phyloP scores from a whole-genome alignment of 306 rosid species.

The Gillenia trifoliata region DNA sequence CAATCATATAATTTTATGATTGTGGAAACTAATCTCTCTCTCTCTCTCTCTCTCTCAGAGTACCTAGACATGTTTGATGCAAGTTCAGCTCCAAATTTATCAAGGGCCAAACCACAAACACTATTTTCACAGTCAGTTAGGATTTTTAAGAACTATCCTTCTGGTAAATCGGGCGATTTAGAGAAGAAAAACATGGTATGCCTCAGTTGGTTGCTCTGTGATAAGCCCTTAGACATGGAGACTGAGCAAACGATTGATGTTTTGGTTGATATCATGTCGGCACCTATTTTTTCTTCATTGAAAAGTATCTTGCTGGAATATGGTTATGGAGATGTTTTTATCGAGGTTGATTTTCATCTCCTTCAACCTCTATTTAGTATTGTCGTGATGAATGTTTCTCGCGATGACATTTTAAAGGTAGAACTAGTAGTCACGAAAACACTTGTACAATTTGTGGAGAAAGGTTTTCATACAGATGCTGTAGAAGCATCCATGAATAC shows the following conservation, averaged over 20 bases:
- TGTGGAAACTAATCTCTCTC: background rate
- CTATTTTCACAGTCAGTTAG: conserved; percentile 75
- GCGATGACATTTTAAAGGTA: conserved; percentile 71
- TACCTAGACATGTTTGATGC: conserved; percentile 79
- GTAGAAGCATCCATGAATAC: conserved; percentile 99
- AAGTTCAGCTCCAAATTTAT: conserved; percentile 68
- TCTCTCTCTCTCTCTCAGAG: conserved; percentile 60
- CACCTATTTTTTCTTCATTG: conserved; percentile 93
- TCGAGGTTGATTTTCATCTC: conserved; percentile 94
- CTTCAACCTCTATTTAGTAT: conserved; percentile 95
- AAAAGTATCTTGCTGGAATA: conserved; percentile 88
- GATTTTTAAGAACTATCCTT: conserved; percentile 85
- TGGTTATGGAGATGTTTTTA: conserved; percentile 89
- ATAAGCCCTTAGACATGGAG: conserved; percentile 85
- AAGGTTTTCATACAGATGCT: conserved; percentile 83
- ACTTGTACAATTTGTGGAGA: conserved; percentile 62
- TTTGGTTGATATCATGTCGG: conserved; percentile 90
- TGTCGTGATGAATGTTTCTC: conserved; percentile 84
- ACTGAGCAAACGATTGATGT: conserved; percentile 71
- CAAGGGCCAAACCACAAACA: conserved; percentile 61
- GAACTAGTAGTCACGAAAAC: conserved; percentile 67
- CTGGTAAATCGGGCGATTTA: conserved; percentile 76
- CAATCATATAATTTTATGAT: too few species aligned
- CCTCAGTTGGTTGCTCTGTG: conserved; percentile 93
- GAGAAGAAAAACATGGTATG: conserved; percentile 88